phyloP scores from a whole-genome alignment of 352 stramenopile genomes.

The Globisporangium apiculatum region DNA sequence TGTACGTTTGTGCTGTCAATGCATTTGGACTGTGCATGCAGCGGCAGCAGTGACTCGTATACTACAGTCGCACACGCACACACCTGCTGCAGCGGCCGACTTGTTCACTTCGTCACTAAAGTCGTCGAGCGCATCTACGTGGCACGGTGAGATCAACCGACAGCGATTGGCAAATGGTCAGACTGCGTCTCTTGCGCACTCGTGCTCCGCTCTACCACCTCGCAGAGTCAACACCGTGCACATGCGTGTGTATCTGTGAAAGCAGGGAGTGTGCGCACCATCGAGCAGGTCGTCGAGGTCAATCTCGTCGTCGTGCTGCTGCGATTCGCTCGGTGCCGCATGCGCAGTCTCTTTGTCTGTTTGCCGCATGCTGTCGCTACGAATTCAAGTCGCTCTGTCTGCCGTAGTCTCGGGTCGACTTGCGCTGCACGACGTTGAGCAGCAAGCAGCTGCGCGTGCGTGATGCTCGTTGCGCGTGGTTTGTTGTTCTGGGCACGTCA shows the following conservation, averaged over 20 bases:
- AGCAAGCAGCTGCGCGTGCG: no score
- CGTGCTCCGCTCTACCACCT: not conserved
- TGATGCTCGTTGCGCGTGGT: no score
- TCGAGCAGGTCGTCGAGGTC: slow-evolving; percentile 81
- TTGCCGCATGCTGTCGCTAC: not conserved
- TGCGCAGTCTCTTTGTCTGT: not conserved
- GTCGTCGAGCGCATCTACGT: not conserved
- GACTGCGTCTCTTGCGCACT: not conserved
- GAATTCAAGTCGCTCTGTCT: no score
- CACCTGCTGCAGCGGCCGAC: not conserved
- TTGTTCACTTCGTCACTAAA: slow-evolving; percentile 1
- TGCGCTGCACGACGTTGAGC: no score
- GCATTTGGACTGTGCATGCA: not conserved
- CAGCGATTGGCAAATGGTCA: not conserved
- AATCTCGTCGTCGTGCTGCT: slow-evolving; percentile 38
- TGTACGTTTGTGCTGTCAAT: not conserved
- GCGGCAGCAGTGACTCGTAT: not conserved
- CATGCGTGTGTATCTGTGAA: no score
- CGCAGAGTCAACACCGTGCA: not conserved
- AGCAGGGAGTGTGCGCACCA: slow-evolving; percentile 20
- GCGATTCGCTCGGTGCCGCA: slow-evolving; percentile 17
- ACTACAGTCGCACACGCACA: not conserved
- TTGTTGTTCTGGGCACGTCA: no score
- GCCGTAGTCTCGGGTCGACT: no score
- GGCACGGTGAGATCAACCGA: not conserved